phyloP scores from a whole-genome alignment of 495 filamentous ascomycete species.

The Arthonia radiata region DNA sequence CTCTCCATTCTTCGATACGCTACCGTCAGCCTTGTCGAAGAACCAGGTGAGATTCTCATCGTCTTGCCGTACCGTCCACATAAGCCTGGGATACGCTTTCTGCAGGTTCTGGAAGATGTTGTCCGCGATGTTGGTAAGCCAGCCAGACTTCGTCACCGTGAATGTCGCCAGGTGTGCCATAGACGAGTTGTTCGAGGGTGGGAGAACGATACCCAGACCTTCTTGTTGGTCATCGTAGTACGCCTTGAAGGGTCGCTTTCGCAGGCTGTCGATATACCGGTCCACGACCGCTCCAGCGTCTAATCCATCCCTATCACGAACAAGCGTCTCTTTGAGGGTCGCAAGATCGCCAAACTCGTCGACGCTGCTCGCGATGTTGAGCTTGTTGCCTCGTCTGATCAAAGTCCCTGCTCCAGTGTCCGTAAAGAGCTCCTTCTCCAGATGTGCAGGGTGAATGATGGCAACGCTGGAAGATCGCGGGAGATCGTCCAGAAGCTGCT shows the following conservation, averaged over 20 bases:
- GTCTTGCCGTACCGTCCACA: constrained; percentile 92
- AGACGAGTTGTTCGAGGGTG: constrained; percentile 26
- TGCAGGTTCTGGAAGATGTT: constrained; percentile 86
- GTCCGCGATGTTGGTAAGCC: constrained; percentile 90
- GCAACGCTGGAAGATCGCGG: constrained; percentile 86
- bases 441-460: constrained; percentile 83
- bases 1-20: constrained; percentile 56
- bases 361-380: constrained; percentile 46
- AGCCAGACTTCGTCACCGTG: constrained; percentile 84
- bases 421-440: constrained; percentile 92
- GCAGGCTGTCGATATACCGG: constrained; percentile 56
- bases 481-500: constrained; percentile 66
- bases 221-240: constrained; percentile 96
- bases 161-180: constrained; percentile 73
- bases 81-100: constrained; percentile 73
- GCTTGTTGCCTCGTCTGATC: constrained; percentile 79
- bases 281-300: constrained; percentile 69
- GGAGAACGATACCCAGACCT: constrained; percentile 77
- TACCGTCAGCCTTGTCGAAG: constrained; percentile 91
- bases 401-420: constrained; percentile 89
- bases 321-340: constrained; percentile 55
- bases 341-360: constrained; percentile 57
- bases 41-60: constrained; percentile 98
- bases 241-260: constrained; percentile 61
- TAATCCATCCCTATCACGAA: constrained; percentile 64